Percentiles rank a stretch among this genome's conserved stretches.
Conservation (phyloP, 1,284 basidiomycete species). For the Marasmius tenuissimus region DNA sequence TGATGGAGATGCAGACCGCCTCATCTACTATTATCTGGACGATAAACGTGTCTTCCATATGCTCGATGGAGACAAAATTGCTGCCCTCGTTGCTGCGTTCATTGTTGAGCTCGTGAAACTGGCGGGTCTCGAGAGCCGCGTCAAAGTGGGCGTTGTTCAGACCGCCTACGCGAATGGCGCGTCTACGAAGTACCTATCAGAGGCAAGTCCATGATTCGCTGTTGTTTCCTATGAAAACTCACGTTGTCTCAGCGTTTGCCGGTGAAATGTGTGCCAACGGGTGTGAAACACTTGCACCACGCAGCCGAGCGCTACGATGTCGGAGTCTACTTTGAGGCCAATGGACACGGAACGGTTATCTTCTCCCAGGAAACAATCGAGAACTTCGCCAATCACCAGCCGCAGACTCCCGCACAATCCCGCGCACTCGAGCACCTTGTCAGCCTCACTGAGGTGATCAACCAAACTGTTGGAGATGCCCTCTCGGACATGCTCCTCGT, state of each 20-base stretch:
- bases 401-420: slow-evolving; percentile 77
- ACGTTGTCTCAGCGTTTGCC: slow-evolving; percentile 69
- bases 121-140: slow-evolving; percentile 70
- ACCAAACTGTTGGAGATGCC: slow-evolving; percentile 98
- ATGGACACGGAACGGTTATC: slow-evolving; percentile 97
- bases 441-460: slow-evolving; percentile 85
- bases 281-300: slow-evolving; percentile 98
- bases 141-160: slow-evolving; percentile 93
- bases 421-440: slow-evolving; percentile 78
- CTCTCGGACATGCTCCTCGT: slow-evolving; percentile 96
- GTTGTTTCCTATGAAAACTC: slow-evolving; percentile 3
- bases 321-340: slow-evolving; percentile 99
- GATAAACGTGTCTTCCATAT: slow-evolving; percentile 81
- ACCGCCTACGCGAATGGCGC: slow-evolving; percentile 99
- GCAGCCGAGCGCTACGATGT: slow-evolving; percentile 93
- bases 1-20: slow-evolving; percentile 96
- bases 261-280: slow-evolving; percentile 94
- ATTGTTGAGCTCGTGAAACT: slow-evolving; percentile 88
- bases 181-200: slow-evolving; percentile 89
- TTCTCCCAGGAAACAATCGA: slow-evolving; percentile 80
- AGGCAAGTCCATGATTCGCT: slow-evolving; percentile 45
- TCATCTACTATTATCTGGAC: slow-evolving; percentile 94
- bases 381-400: slow-evolving; percentile 61
- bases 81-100: slow-evolving; percentile 90
- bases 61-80: slow-evolving; percentile 99